phyloP scores from a whole-genome alignment of 257 asterid species.

The Apocynum venetum region DNA sequence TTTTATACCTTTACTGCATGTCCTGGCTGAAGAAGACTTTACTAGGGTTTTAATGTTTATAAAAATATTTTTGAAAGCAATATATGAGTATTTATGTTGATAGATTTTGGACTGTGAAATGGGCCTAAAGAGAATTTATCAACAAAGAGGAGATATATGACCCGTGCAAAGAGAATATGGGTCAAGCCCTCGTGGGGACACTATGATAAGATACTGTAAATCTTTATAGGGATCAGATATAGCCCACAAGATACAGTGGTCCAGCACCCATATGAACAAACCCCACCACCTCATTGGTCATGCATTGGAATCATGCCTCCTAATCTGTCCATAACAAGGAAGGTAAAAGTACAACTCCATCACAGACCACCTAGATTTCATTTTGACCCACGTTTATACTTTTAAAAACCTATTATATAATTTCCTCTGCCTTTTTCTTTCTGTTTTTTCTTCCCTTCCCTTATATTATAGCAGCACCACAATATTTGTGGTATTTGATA shows the following conservation, averaged over 20 bases:
- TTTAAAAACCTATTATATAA: too few relatives aligned
- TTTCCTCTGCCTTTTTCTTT: too few relatives aligned
- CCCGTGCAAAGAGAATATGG: slow-evolving; percentile 14
- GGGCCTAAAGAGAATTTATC: neutral
- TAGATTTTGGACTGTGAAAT: neutral
- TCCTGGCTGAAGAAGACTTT: too few relatives aligned
- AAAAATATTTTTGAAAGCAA: too few relatives aligned
- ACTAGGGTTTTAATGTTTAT: too few relatives aligned
- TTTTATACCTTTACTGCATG: too few relatives aligned
- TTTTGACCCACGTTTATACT: neutral
- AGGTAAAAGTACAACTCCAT: slow-evolving; percentile 15
- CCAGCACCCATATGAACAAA: slow-evolving; percentile 1
- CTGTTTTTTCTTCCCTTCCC: too few relatives aligned
- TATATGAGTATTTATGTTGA: too few relatives aligned
- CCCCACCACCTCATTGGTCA: slow-evolving; percentile 15
- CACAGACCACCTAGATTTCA: neutral
- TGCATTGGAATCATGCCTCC: slow-evolving; percentile 3
- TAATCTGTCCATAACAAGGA: slow-evolving; percentile 8
- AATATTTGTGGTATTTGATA: too few relatives aligned
- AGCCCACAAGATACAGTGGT: slow-evolving; percentile 17
- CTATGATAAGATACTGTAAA: slow-evolving; percentile 19
- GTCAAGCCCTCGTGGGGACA: slow-evolving; percentile 10
- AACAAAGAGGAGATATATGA: neutral
- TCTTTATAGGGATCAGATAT: slow-evolving; percentile 14
- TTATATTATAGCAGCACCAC: too few relatives aligned